Percentiles rank a stretch among this genome's conserved stretches.
These are phyloP conservation scores for Diaporthe ilicicola DNA, from an alignment of 2,329 filamentous ascomycete species.

Conservation along the genomic window DNA sequence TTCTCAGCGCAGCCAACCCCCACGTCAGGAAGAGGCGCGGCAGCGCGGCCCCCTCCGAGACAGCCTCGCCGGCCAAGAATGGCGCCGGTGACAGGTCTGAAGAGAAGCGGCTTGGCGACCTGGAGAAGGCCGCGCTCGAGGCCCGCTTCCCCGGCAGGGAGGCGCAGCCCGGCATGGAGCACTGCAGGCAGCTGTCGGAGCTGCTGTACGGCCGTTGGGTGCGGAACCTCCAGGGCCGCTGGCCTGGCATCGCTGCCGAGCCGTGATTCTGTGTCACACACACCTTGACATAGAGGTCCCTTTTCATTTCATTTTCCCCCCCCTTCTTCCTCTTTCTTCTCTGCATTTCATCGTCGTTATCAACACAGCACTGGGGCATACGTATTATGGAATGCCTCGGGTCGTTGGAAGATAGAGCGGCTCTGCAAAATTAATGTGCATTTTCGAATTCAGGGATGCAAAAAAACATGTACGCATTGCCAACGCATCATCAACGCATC, in stretches of 20 bases:
- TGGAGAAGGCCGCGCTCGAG: slow-evolving; percentile 57
- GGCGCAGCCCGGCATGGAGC: slow-evolving; percentile 81
- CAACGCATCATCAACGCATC: slow-evolving; percentile 13
- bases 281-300: neutral
- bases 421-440: neutral
- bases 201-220: slow-evolving; percentile 92
- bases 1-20: slow-evolving; percentile 83
- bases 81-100: slow-evolving; percentile 39
- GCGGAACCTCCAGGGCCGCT: slow-evolving; percentile 79
- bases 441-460: neutral
- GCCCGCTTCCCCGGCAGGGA: slow-evolving; percentile 64
- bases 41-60: slow-evolving; percentile 43
- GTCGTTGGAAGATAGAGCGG: neutral
- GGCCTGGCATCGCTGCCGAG: slow-evolving; percentile 56
- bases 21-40: slow-evolving; percentile 79
- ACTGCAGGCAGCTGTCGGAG: slow-evolving; percentile 87
- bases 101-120: slow-evolving; percentile 46
- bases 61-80: slow-evolving; percentile 38
- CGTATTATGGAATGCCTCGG: neutral
- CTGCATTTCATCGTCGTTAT: neutral
- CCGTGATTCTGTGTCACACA: slow-evolving; percentile 33
- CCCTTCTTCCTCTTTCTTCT: neutral
- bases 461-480: neutral
- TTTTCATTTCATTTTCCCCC: neutral
- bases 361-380: neutral